Evolutionary conservation across 345 rosid species (phyloP).

Genomic region (Corymbia maculata): DNA sequence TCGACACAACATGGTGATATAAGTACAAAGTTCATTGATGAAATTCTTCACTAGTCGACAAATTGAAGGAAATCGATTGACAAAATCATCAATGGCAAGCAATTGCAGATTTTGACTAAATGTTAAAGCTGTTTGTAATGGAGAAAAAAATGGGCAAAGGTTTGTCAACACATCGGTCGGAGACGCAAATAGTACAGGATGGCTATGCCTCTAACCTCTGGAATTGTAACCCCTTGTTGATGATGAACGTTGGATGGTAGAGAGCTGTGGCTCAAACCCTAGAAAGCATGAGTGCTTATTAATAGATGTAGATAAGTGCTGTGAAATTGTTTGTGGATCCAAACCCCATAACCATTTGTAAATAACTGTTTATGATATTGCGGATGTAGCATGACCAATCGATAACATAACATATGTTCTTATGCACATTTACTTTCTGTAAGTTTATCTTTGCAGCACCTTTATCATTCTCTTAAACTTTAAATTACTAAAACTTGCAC

Average conservation of each 20-base stretch:
- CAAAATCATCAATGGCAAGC: accelerated
- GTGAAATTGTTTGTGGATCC: no score
- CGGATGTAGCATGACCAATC: no score
- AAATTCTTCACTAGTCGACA: accelerated
- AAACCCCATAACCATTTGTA: no score
- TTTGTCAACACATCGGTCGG: accelerated
- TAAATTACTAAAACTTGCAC: neutral
- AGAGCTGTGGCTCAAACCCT: no score
- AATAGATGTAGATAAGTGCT: no score
- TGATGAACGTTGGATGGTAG: no score
- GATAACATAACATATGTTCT: no score
- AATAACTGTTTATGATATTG: no score
- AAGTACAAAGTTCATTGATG: neutral
- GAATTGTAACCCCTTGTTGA: neutral
- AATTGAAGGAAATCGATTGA: neutral
- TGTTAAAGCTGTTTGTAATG: neutral
- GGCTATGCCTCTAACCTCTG: neutral
- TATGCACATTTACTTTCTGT: no score
- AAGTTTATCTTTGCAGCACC: neutral
- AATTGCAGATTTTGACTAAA: neutral
- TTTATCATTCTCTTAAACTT: neutral
- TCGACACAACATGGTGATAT: neutral
- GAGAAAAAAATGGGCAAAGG: neutral
- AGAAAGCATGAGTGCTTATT: no score
- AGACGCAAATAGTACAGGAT: accelerated